Evolutionary conservation across 2,329 filamentous ascomycete species (phyloP).

Genomic region (Aureobasidium subglaciale): DNA sequence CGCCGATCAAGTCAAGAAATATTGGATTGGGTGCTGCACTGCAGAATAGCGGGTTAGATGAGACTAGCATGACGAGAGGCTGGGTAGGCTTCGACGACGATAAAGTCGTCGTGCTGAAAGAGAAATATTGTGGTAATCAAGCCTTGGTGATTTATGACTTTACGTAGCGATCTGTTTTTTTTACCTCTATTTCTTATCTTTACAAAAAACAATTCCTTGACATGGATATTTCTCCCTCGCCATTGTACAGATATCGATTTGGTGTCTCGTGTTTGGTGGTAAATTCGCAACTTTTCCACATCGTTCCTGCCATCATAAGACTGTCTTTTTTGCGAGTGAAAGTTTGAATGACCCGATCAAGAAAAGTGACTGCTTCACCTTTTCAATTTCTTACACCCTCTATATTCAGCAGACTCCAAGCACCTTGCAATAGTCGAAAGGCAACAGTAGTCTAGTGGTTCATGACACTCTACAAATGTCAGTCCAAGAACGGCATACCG

Average conservation of each 20-base stretch:
- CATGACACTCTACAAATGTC: neutral
- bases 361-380: no score
- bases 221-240: no score
- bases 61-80: conserved; percentile 37
- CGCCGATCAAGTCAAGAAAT: conserved; percentile 25
- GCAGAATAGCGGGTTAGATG: conserved; percentile 26
- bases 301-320: no score
- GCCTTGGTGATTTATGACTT: conserved; percentile 83
- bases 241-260: no score
- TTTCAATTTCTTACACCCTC: neutral
- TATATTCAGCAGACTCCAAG: neutral
- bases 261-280: no score
- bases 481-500: neutral
- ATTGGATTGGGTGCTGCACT: conserved; percentile 29
- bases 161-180: conserved; percentile 42
- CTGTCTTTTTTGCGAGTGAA: no score
- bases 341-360: no score
- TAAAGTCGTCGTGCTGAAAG: conserved; percentile 78
- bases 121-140: conserved; percentile 60
- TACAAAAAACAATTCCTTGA: no score
- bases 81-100: conserved; percentile 90
- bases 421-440: neutral
- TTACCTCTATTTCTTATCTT: neutral
- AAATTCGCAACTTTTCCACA: no score
- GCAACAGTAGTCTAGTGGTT: neutral